Conservation (phyloP, 2,329 filamentous ascomycete species). For the Pezicula carpinea region DNA sequence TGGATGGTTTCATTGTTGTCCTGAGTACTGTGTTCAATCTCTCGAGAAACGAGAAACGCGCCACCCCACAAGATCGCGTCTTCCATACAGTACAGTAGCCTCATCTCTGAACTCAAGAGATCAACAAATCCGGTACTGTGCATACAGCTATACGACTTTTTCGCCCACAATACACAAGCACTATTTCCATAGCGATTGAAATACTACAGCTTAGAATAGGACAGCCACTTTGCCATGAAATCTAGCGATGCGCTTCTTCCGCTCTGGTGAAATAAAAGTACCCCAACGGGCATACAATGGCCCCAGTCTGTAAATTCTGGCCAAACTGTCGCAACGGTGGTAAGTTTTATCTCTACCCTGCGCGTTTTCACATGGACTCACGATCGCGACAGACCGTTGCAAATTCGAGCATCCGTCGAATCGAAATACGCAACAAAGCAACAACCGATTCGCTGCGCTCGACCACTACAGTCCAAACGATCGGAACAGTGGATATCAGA, state of each 20-base stretch:
- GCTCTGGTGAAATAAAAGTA: neutral
- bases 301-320: slow-evolving; percentile 52
- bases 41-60: no score
- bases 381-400: slow-evolving; percentile 45
- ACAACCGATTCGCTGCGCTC: slow-evolving; percentile 29
- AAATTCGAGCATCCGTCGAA: slow-evolving; percentile 53
- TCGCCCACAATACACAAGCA: no score
- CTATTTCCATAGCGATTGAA: no score
- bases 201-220: no score
- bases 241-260: neutral
- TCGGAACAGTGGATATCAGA: slow-evolving; percentile 13
- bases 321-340: slow-evolving; percentile 51
- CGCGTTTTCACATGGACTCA: slow-evolving; percentile 11
- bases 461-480: slow-evolving; percentile 15
- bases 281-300: neutral
- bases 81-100: no score
- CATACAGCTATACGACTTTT: no score
- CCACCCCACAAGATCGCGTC: no score
- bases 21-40: no score
- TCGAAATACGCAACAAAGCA: slow-evolving; percentile 27
- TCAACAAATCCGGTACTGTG: no score
- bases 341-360: slow-evolving; percentile 8
- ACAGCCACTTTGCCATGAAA: neutral
- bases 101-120: no score
- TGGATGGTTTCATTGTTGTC: no score